Conservation (phyloP, 345 rosid genomes). For the Aquilaria yunnanensis region DNA sequence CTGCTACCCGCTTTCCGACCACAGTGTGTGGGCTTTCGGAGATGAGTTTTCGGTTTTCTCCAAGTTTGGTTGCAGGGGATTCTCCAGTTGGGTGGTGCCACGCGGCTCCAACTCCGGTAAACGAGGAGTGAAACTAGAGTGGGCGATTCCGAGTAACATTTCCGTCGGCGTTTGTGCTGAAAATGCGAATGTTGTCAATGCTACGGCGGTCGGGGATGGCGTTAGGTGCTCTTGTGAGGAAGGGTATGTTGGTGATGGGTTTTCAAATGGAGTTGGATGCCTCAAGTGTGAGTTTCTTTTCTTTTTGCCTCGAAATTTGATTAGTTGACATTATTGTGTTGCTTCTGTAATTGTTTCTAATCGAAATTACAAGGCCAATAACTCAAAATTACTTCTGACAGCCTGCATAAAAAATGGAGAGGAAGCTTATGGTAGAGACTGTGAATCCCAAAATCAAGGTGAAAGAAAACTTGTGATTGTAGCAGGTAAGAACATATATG, state of each 20-base stretch:
- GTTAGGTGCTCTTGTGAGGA: slow-evolving; percentile 64
- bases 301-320: background rate
- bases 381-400: slow-evolving; percentile 16
- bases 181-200: slow-evolving; percentile 48
- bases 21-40: slow-evolving; percentile 51
- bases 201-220: slow-evolving; percentile 51
- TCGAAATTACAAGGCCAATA: background rate
- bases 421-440: slow-evolving; percentile 42
- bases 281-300: slow-evolving; percentile 42
- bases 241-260: slow-evolving; percentile 74
- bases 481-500: slow-evolving; percentile 39
- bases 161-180: slow-evolving; percentile 35
- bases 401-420: slow-evolving; percentile 57
- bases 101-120: slow-evolving; percentile 46
- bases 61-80: slow-evolving; percentile 75
- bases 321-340: background rate
- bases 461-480: slow-evolving; percentile 42
- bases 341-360: slow-evolving; percentile 2
- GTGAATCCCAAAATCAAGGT: slow-evolving; percentile 29
- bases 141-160: slow-evolving; percentile 61
- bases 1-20: slow-evolving; percentile 83
- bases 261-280: slow-evolving; percentile 59
- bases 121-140: slow-evolving; percentile 79
- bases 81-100: slow-evolving; percentile 67
- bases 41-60: slow-evolving; percentile 59